Conservation (phyloP, 2,329 filamentous ascomycete species). For the Monilinia fructigena region DNA sequence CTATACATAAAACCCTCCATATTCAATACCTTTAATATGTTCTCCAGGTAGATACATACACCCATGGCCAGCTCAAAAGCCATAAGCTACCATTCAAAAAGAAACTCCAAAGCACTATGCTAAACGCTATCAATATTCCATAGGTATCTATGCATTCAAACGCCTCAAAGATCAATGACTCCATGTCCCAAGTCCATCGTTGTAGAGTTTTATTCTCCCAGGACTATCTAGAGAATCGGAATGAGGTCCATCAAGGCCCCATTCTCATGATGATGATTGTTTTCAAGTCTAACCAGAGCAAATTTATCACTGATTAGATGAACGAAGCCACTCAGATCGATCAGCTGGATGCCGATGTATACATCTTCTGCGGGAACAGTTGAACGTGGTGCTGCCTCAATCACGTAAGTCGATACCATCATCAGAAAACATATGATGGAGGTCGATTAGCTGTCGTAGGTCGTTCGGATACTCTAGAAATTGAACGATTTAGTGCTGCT, state of each 20-base stretch:
- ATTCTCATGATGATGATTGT: slow-evolving; percentile 10
- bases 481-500: slow-evolving; percentile 28
- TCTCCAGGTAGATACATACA: neutral
- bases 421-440: slow-evolving; percentile 74
- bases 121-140: slow-evolving; percentile 17
- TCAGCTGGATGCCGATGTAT: slow-evolving; percentile 51
- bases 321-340: slow-evolving; percentile 24
- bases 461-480: slow-evolving; percentile 27
- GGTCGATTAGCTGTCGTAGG: slow-evolving; percentile 53
- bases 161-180: slow-evolving; percentile 3
- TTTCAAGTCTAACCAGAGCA: neutral
- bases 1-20: neutral
- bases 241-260: slow-evolving; percentile 20
- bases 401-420: slow-evolving; percentile 73
- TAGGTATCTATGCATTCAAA: slow-evolving; percentile 10
- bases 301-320: neutral
- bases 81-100: neutral
- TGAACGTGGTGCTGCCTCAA: slow-evolving; percentile 63
- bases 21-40: neutral
- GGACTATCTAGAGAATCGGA: neutral
- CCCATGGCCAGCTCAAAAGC: neutral
- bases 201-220: neutral
- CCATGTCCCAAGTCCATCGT: neutral
- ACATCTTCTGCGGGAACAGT: slow-evolving; percentile 50
- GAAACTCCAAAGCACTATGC: slow-evolving; percentile 15